Conservation (phyloP, 108 stramenopile species). For the Parmales sp. region DNA sequence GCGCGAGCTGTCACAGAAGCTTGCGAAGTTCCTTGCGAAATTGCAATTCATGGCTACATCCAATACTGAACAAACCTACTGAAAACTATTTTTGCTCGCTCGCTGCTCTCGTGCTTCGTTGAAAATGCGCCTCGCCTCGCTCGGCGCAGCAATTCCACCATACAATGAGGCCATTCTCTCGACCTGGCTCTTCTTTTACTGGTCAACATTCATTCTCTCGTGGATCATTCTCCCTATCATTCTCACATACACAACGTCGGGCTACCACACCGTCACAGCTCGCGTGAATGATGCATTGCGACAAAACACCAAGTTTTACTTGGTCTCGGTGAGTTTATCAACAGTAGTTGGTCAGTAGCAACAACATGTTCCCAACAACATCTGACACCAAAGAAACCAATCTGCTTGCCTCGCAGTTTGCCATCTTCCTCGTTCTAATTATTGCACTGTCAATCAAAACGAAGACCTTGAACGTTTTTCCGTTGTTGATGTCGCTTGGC, state of each 20-base stretch:
- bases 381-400: too few species aligned
- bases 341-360: conserved; percentile 1
- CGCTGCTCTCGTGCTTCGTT: background rate
- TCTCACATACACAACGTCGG: conserved; percentile 43
- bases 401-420: too few species aligned
- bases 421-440: conserved; percentile 19
- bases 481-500: conserved; percentile 56
- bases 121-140: background rate
- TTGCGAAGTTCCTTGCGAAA: background rate
- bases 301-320: conserved; percentile 16
- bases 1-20: too few species aligned
- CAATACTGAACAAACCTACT: background rate
- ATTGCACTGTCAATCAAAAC: conserved; percentile 30
- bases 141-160: background rate
- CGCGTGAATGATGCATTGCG: conserved; percentile 38
- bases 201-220: conserved; percentile 64
- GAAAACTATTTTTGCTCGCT: conserved; percentile 17
- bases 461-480: conserved; percentile 24
- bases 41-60: background rate
- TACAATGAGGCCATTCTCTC: conserved; percentile 34
- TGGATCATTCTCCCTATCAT: conserved; percentile 59
- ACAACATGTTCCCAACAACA: too few species aligned
- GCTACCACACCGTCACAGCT: conserved; percentile 44
- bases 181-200: conserved; percentile 44
- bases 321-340: conserved; percentile 14